Evolutionary conservation across 225 moss, liverwort and hornwort genomes (phyloP), one percentile per base, ranked within the genome.

Genomic region (Takakia lepidozioides): DNA sequence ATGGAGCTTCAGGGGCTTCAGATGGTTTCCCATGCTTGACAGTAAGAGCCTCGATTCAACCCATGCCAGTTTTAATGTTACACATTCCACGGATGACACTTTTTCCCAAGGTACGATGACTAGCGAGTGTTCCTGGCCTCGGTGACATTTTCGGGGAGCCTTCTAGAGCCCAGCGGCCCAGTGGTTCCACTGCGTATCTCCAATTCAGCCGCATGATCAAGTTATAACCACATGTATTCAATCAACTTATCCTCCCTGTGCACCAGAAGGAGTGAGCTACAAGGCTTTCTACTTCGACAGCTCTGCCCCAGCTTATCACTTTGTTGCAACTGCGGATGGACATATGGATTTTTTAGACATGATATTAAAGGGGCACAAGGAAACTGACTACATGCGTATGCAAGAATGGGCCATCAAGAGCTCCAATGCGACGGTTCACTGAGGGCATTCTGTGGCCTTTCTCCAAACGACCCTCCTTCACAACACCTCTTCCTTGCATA

Each of bases 311-410:
- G 61, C 70, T 0, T 74, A 81, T 21, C 86, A 86, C 52, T 60
- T 93, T 36, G 93, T 93, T 8, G 93, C 93, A 3, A 38, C 69
- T 0, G 61, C 70, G 13, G 57, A 81, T 3, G 93, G 89, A 0
- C 93, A 93, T 46, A 89, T 86, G 86, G 93, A 93, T 22, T 93
- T 70, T 2, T 58, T 89, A 49, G 53, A 93, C 1, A 93, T 13
- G 48, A 58, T 22, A 74, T 73, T 3, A 15, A 27, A 5, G 89
- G 86, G 0, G 38, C 49, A 0, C 61, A 51, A 0, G 89, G 5
- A 58, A 47, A 41, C 24, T 86, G 3, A 51, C 74, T 0, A 68
- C 26, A 1, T 37, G 3, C 1, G 46, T 86, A 8, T 89, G 93
- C n/a, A 76, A 58, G 24, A 86, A 80, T 25, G 93, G 93, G 0